Conservation (phyloP, 176 grass and related monocot species). For the Phyllostachys edulis region DNA sequence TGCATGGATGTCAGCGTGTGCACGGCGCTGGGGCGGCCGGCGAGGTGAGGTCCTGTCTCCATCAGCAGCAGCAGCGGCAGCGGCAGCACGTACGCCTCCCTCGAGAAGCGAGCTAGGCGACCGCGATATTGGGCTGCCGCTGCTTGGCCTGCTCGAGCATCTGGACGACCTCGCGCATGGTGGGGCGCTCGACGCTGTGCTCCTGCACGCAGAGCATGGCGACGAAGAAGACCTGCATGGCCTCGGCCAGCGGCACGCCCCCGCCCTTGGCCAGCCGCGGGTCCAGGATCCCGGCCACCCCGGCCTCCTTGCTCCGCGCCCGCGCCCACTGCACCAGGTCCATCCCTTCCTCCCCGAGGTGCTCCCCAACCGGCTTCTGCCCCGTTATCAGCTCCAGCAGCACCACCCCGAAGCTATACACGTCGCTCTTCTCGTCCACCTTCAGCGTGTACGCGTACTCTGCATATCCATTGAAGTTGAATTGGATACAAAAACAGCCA, state of each 20-base stretch:
- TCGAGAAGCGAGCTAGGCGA: too few species aligned
- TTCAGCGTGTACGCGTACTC: constrained; percentile 85
- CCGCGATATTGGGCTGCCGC: neutral
- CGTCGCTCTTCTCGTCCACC: constrained; percentile 94
- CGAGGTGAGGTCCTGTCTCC: neutral
- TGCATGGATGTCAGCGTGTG: neutral
- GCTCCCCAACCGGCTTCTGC: constrained; percentile 54
- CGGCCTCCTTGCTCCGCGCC: constrained; percentile 23
- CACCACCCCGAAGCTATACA: constrained; percentile 96
- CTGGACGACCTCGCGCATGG: constrained; percentile 84
- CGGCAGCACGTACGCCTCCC: too few species aligned
- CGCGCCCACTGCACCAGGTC: constrained; percentile 81
- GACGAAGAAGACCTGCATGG: constrained; percentile 65
- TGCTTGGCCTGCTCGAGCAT: constrained; percentile 75
- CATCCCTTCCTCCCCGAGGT: constrained; percentile 43
- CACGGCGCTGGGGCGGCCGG: neutral
- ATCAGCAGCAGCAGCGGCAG: too few species aligned
- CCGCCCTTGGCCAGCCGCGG: constrained; percentile 47
- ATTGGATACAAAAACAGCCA: too few species aligned
- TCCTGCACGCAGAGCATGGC: constrained; percentile 81
- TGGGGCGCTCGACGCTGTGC: constrained; percentile 73
- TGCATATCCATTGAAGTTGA: neutral
- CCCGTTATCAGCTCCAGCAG: constrained; percentile 75
- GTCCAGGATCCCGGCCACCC: constrained; percentile 46
- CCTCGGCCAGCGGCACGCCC: constrained; percentile 55